Base-by-base conservation (phyloP, 208 protist genomes). In the Trypanosoma cruzi region DNA sequence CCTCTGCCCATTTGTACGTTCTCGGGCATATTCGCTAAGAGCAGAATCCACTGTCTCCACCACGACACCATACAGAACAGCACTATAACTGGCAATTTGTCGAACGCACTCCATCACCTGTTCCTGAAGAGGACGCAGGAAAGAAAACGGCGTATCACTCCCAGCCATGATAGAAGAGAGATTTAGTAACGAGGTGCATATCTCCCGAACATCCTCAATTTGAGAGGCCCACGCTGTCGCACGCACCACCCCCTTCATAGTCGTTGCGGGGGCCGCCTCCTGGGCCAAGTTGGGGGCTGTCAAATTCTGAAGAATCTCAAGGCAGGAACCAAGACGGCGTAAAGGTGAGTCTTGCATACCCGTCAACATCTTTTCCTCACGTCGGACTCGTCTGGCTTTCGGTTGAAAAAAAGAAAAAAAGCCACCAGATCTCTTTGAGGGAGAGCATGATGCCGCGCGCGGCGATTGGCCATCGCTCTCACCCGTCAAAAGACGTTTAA, bases 271-370 rank as follows among this genome's bases (percentile, higher is more conserved):
- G 73, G 75, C 73, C 18, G 49, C 66, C 68, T 79, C 76, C 42
- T 78, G 63, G 5, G 75, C 60, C 20, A 96, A 79, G 57, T 96
- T 89, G 0, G 84, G 86, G 44, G 71, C 81, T 53, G 83, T 92
- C 57, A 96, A 76, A 42, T 81, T 73, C 74, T 85, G 74, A 22
- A 96, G 60, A 28, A 96, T 73, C 46, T 93, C 85, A 13, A 89
- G 72, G 71, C 90, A 96, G 64, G 84, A 84, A 34, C 85, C 84
- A 20, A 96, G 71, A 26, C 75, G 75, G 50, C 18, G 46, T 13
- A 28, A 1, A 44, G 57, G 34, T 58, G 63, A 54, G 7, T 70
- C 64, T 14, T 44, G 37, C 34, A 34, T 14, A 1, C 4, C 62
- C 36, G 79, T 73, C 63, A 88, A 69, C 11, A 73, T 58, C 48